These are phyloP conservation scores for Colletotrichum spaethianum DNA, from an alignment of 2,329 filamentous ascomycete species.

Conservation along the genomic window DNA sequence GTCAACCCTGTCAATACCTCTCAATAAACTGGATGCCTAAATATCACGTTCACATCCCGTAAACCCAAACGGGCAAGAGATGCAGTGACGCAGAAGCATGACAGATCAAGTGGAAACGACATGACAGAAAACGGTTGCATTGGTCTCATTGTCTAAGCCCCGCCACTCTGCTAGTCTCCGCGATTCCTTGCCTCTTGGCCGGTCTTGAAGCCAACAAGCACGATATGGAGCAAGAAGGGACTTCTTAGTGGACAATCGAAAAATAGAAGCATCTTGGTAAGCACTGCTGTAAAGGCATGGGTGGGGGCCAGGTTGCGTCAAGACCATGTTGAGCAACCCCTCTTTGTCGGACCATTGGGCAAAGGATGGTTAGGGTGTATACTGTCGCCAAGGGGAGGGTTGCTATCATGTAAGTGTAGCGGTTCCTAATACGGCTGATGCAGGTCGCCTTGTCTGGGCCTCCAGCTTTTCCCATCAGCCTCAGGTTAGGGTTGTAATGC, in stretches of 20 bases:
- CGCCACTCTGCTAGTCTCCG: slow-evolving; percentile 19
- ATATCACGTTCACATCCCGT: slow-evolving; percentile 15
- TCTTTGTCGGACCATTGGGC: slow-evolving; percentile 28
- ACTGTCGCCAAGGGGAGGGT: slow-evolving; percentile 1
- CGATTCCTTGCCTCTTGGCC: background rate
- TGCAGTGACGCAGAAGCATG: slow-evolving; percentile 6
- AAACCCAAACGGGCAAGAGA: slow-evolving; percentile 3
- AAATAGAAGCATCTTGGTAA: slow-evolving; percentile 41
- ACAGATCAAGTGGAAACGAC: slow-evolving; percentile 1
- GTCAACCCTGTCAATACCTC: background rate
- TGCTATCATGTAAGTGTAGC: slow-evolving; percentile 16
- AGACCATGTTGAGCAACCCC: slow-evolving; percentile 3
- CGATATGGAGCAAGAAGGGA: background rate
- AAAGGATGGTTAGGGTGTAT: slow-evolving; percentile 18
- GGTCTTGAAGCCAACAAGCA: background rate
- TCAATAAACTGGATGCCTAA: slow-evolving; percentile 26
- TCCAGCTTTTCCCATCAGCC: slow-evolving; percentile 22
- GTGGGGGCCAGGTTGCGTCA: slow-evolving; percentile 22
- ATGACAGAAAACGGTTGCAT: background rate
- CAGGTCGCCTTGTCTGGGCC: slow-evolving; percentile 13
- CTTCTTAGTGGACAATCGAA: slow-evolving; percentile 8
- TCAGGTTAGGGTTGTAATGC: background rate
- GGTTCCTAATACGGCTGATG: slow-evolving; percentile 12
- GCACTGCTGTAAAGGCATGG: slow-evolving; percentile 11
- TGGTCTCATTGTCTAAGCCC: slow-evolving; percentile 1